Percentiles rank a stretch among this genome's conserved stretches.
Evolutionary conservation across 805 yeast genomes (phyloP).

Genomic region (Kluyveromyces siamensis): DNA sequence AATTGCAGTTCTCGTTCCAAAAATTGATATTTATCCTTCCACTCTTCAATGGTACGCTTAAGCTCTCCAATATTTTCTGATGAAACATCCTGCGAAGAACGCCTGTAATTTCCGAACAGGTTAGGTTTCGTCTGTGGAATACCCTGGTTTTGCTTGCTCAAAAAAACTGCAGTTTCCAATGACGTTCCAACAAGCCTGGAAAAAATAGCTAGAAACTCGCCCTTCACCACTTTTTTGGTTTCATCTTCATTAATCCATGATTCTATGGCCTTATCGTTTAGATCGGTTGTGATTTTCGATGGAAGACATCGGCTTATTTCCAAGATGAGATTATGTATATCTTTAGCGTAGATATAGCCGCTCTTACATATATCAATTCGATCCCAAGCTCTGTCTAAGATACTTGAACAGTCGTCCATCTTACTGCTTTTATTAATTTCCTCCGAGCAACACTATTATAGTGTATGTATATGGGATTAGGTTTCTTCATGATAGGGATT

Average conservation of each 20-base stretch:
- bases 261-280: constrained; percentile 1
- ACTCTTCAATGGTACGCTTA: constrained; percentile 12
- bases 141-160: constrained; percentile 7
- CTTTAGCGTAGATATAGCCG: constrained; percentile 23
- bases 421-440: not conserved
- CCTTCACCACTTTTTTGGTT: constrained; percentile 21
- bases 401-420: constrained; percentile 7
- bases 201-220: constrained; percentile 26
- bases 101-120: not conserved
- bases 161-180: constrained; percentile 21
- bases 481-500: no score
- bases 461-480: not conserved
- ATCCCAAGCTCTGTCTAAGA: constrained; percentile 20
- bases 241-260: constrained; percentile 1
- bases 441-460: not conserved
- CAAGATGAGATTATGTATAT: constrained; percentile 17
- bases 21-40: constrained; percentile 20
- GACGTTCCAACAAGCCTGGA: constrained; percentile 26
- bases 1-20: constrained; percentile 22
- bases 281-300: not conserved
- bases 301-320: constrained; percentile 8
- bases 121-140: constrained; percentile 6
- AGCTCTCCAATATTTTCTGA: not conserved
- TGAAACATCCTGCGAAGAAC: not conserved
- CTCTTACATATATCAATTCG: constrained; percentile 12